A percentile compares a stretch with the other conserved stretches of the same genome.
Conservation (phyloP, 2,329 filamentous ascomycete species). For the Gnomoniopsis smithogilvyi region DNA sequence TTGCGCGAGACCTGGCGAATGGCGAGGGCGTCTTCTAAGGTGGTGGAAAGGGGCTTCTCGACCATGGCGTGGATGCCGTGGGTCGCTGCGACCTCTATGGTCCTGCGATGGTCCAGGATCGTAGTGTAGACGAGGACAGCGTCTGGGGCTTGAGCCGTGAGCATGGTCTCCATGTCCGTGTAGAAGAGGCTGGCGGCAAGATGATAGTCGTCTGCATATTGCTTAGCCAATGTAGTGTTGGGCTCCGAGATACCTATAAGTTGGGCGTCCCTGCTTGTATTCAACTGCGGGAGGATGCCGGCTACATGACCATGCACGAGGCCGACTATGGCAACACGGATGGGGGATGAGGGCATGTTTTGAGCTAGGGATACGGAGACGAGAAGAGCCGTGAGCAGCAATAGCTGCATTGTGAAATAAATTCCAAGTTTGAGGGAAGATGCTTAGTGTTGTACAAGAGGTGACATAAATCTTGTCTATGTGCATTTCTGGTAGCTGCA, state of each 20-base stretch:
- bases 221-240: neutral
- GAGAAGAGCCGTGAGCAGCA: neutral
- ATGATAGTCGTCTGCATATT: neutral
- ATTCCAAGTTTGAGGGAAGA: no score
- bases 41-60: constrained; percentile 10
- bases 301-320: neutral
- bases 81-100: neutral
- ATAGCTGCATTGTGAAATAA: neutral
- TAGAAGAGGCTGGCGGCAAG: neutral
- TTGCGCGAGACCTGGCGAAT: neutral
- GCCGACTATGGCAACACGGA: neutral
- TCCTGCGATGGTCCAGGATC: neutral
- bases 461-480: neutral
- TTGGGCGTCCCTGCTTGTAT: neutral
- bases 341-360: neutral
- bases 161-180: neutral
- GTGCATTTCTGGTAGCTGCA: neutral
- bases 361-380: neutral
- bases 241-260: neutral
- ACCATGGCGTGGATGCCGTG: neutral
- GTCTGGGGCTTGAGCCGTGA: neutral
- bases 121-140: neutral
- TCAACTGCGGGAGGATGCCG: neutral
- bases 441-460: no score
- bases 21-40: constrained; percentile 1